Base-by-base conservation (phyloP, 495 filamentous ascomycete genomes). In the Acidomyces sp. region DNA sequence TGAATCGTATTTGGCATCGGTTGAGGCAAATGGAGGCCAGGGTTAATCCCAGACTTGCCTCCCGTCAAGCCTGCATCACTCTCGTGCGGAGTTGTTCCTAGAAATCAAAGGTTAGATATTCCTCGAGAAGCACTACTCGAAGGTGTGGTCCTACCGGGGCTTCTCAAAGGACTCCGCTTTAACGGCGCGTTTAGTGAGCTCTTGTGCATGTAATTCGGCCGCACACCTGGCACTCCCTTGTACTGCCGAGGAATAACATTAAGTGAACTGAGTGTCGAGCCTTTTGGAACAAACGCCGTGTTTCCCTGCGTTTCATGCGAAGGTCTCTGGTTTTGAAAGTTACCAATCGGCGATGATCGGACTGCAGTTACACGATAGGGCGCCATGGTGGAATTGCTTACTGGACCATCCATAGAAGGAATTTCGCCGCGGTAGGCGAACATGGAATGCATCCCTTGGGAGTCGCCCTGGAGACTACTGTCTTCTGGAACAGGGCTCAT, bases 371-470 rank as follows among this genome's bases (percentile, higher is more conserved):
- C 41, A 9, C 42, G 42, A 6, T 17, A 13, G 4, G 34, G 34
- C 2, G 34, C 42, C 20, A 37, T 24, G 10, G 17, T 37, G 10
- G 34, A 33, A 20, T 38, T 39, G 16, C 24, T 13, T 1, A 27
- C 18, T 13, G 37, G 28, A 4, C 43, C 43, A n/a, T 46, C 43
- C n/a, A 20, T 11, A 2, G 29, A 20, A 3, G 37, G 43, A 12
- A 46, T 46, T 3, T 24, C 37, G 43, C 43, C 43, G 18, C 41
- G 23, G 37, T 46, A 46, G 4, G 36, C 18, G 37, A 40, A 46
- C 16, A 37, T 31, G 4, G 26, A 22, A 2, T 27, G 26, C 19
- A 20, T 46, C 30, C 37, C 34, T 3, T 23, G 6, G 31, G 3
- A 28, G 15, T 9, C 16, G 2, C 13, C 12, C 13, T 27, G 4